A percentile compares a stretch with the other conserved stretches of the same genome.
Conservation (phyloP, 2,329 filamentous ascomycete species). For the Alternaria tenuissima region DNA sequence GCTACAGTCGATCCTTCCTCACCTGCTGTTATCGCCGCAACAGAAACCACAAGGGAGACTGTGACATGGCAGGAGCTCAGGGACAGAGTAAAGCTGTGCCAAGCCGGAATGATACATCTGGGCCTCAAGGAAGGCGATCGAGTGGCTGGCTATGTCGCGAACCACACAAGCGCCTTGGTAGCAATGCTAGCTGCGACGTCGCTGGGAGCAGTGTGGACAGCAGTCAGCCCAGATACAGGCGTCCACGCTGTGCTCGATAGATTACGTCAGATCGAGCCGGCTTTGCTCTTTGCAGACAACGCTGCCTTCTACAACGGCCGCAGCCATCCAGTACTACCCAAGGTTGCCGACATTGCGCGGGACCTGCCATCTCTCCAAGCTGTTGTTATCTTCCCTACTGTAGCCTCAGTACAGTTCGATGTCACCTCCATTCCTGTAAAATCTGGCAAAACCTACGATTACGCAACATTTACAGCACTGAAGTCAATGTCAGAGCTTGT, state of each 20-base stretch:
- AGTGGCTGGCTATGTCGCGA: constrained; percentile 80
- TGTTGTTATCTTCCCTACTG: constrained; percentile 78
- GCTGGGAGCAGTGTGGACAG: constrained; percentile 90
- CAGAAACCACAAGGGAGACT: constrained; percentile 72
- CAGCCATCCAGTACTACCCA: constrained; percentile 79
- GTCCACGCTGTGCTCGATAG: constrained; percentile 91
- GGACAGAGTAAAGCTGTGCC: constrained; percentile 77
- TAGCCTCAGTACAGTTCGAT: constrained; percentile 53
- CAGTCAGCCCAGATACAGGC: constrained; percentile 90
- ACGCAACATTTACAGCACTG: constrained; percentile 54
- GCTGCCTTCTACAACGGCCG: constrained; percentile 91
- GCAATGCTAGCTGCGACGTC: constrained; percentile 86
- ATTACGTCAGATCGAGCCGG: constrained; percentile 83
- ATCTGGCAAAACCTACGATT: constrained; percentile 48
- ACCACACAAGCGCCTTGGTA: constrained; percentile 85
- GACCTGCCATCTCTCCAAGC: constrained; percentile 72
- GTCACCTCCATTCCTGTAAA: constrained; percentile 51
- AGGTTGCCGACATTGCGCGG: constrained; percentile 78
- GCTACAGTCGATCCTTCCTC: constrained; percentile 65
- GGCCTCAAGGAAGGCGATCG: constrained; percentile 70
- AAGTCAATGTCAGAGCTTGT: constrained; percentile 33
- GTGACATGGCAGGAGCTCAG: constrained; percentile 83
- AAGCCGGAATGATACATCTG: constrained; percentile 71
- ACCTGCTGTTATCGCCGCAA: constrained; percentile 79
- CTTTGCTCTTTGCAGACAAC: constrained; percentile 85